phyloP scores from a whole-genome alignment of 352 stramenopile species.

The Pythium phragmiticola region DNA sequence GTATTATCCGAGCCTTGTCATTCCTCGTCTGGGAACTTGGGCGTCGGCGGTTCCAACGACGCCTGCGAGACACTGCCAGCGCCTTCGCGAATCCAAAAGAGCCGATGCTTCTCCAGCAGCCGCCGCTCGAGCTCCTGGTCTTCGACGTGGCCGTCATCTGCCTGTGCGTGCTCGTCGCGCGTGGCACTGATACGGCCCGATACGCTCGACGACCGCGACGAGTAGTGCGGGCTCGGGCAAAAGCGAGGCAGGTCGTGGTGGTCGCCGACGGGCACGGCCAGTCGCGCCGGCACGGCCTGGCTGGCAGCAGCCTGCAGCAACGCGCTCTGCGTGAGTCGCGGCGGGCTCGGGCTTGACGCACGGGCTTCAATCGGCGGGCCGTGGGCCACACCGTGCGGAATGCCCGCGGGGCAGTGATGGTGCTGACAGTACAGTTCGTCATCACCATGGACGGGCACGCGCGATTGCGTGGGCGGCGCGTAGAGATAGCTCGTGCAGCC shows the following conservation, averaged over 20 bases:
- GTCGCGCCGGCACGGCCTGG: background rate
- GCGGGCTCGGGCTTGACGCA: slow-evolving; percentile 9
- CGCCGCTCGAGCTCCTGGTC: slow-evolving; percentile 45
- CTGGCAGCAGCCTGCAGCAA: slow-evolving; percentile 10
- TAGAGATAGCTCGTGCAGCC: slow-evolving; percentile 15
- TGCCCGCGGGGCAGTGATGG: slow-evolving; percentile 25
- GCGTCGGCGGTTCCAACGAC: slow-evolving; percentile 11
- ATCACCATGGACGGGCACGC: slow-evolving; percentile 8
- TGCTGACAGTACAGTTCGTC: slow-evolving; percentile 22
- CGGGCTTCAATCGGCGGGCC: background rate
- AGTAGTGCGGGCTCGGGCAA: slow-evolving; percentile 64
- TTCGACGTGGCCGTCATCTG: slow-evolving; percentile 12
- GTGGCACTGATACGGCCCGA: slow-evolving; percentile 51
- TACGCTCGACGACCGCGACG: slow-evolving; percentile 58
- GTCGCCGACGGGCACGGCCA: slow-evolving; percentile 19
- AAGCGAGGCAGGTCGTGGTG: slow-evolving; percentile 31
- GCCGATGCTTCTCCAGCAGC: slow-evolving; percentile 60
- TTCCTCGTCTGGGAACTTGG: slow-evolving; percentile 18
- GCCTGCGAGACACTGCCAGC: slow-evolving; percentile 28
- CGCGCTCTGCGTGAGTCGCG: slow-evolving; percentile 12
- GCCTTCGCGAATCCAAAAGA: slow-evolving; percentile 78
- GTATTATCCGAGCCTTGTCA: background rate
- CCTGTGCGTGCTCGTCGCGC: slow-evolving; percentile 38
- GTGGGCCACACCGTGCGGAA: slow-evolving; percentile 17
- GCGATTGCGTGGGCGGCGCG: background rate